Conservation (phyloP, 352 stramenopile species). For the Halophytophthora batemanensis region DNA sequence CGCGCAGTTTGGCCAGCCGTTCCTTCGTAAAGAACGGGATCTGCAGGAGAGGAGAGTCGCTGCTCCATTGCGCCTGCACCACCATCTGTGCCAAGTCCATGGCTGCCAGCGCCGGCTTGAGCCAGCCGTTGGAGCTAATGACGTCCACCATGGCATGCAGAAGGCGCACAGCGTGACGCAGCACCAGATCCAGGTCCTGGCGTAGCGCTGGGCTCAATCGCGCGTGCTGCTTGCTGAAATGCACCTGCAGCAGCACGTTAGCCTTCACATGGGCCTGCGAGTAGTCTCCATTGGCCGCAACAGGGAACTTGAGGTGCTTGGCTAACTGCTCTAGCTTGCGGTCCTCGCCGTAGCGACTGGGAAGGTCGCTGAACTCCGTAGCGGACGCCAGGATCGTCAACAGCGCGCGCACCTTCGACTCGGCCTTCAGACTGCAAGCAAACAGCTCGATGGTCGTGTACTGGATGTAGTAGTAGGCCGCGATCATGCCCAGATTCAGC, state of each 20-base stretch:
- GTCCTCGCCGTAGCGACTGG: constrained; percentile 93
- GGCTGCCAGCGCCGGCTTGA: constrained; percentile 96
- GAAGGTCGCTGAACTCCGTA: constrained; percentile 95
- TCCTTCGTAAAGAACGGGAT: constrained; percentile 96
- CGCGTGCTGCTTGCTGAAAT: constrained; percentile 94
- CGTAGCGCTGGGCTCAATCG: constrained; percentile 90
- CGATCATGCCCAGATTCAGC: constrained; percentile 99
- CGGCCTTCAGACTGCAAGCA: constrained; percentile 94
- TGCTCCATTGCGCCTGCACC: constrained; percentile 98
- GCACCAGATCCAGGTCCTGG: constrained; percentile 89
- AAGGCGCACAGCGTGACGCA: constrained; percentile 91
- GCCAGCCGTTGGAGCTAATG: constrained; percentile 98
- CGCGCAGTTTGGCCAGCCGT: constrained; percentile 58
- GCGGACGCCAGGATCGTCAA: constrained; percentile 96
- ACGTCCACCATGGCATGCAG: constrained; percentile 99
- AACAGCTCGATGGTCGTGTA: constrained; percentile 99
- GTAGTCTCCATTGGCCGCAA: constrained; percentile 87
- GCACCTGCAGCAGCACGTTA: constrained; percentile 95
- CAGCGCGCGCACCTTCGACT: constrained; percentile 96
- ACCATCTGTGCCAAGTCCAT: constrained; percentile 99
- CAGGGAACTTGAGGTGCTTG: constrained; percentile 92
- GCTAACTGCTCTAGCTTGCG: constrained; percentile 92
- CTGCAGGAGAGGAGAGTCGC: constrained; percentile 94
- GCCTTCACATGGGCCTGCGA: constrained; percentile 95
- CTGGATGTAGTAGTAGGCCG: constrained; percentile 99